Evolutionary conservation across 2,329 filamentous ascomycete genomes (phyloP).

Genomic region (Mycosphaerella arachidis): DNA sequence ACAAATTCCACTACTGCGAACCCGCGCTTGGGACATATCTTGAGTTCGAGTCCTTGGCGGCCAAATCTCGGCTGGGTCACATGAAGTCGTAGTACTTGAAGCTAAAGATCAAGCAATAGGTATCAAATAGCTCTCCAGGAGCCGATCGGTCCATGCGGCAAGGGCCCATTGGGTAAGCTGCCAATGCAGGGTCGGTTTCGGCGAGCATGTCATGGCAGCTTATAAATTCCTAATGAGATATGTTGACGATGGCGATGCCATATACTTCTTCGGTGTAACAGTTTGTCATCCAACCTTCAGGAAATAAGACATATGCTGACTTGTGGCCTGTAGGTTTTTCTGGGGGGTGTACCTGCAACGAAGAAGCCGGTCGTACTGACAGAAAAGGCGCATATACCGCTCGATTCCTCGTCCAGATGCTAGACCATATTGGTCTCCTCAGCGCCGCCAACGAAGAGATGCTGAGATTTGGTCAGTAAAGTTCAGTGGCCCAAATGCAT

Average conservation of each 20-base stretch:
- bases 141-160: too few species aligned
- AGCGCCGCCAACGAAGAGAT: slow-evolving; percentile 82
- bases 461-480: slow-evolving; percentile 56
- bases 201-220: slow-evolving; percentile 75
- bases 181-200: slow-evolving; percentile 58
- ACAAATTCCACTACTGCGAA: slow-evolving; percentile 56
- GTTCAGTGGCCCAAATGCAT: background rate
- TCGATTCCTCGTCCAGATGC: slow-evolving; percentile 56
- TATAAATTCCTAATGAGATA: slow-evolving; percentile 53
- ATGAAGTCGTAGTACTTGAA: slow-evolving; percentile 65
- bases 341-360: background rate
- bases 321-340: too few species aligned
- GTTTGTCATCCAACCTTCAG: slow-evolving; percentile 5
- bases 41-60: slow-evolving; percentile 55
- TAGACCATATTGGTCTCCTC: slow-evolving; percentile 71
- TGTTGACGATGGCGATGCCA: slow-evolving; percentile 29
- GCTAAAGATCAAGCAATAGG: slow-evolving; percentile 77
- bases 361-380: background rate
- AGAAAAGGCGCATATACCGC: slow-evolving; percentile 31
- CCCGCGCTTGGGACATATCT: slow-evolving; percentile 72
- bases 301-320: too few species aligned
- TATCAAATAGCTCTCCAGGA: too few species aligned
- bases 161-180: too few species aligned
- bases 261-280: slow-evolving; percentile 35
- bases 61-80: slow-evolving; percentile 57